phyloP scores from a whole-genome alignment of 2,329 filamentous ascomycete genomes.

The Penicillium sp. region DNA sequence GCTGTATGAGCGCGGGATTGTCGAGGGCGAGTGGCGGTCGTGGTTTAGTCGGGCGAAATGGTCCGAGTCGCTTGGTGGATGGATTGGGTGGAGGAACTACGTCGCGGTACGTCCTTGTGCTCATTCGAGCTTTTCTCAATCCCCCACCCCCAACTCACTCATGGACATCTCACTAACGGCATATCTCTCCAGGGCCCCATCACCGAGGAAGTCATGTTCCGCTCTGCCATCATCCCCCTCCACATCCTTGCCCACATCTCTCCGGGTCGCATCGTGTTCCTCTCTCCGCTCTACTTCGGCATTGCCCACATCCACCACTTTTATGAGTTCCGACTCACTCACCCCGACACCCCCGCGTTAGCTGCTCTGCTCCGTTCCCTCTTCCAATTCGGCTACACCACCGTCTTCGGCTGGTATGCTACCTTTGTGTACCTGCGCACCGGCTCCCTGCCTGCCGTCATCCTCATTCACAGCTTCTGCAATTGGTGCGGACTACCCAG shows the following conservation, averaged over 20 bases:
- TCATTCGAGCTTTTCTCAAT: slow-evolving; percentile 8
- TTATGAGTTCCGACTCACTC: slow-evolving; percentile 85
- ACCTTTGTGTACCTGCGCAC: slow-evolving; percentile 87
- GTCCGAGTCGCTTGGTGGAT: slow-evolving; percentile 67
- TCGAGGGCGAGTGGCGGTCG: slow-evolving; percentile 70
- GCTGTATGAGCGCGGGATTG: slow-evolving; percentile 75
- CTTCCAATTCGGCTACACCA: slow-evolving; percentile 88
- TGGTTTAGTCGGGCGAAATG: slow-evolving; percentile 64
- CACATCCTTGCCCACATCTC: slow-evolving; percentile 71
- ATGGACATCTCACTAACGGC: background rate
- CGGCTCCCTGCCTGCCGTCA: slow-evolving; percentile 75
- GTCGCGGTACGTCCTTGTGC: slow-evolving; percentile 68
- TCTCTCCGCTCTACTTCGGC: slow-evolving; percentile 87
- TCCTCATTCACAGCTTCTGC: slow-evolving; percentile 83
- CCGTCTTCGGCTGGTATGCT: slow-evolving; percentile 89
- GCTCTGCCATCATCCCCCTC: slow-evolving; percentile 80
- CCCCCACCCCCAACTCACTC: too few relatives aligned
- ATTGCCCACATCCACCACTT: slow-evolving; percentile 94
- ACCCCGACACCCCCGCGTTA: slow-evolving; percentile 68
- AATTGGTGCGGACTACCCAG: slow-evolving; percentile 89
- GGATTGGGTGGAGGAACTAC: slow-evolving; percentile 84
- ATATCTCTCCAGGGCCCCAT: slow-evolving; percentile 67
- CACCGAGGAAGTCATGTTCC: slow-evolving; percentile 93
- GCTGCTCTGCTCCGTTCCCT: slow-evolving; percentile 71
- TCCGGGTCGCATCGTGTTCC: slow-evolving; percentile 67